Evolutionary conservation across 805 yeast genomes (phyloP), one percentile per base, ranked within the genome.

Genomic region (Saturnispora galanensis): DNA sequence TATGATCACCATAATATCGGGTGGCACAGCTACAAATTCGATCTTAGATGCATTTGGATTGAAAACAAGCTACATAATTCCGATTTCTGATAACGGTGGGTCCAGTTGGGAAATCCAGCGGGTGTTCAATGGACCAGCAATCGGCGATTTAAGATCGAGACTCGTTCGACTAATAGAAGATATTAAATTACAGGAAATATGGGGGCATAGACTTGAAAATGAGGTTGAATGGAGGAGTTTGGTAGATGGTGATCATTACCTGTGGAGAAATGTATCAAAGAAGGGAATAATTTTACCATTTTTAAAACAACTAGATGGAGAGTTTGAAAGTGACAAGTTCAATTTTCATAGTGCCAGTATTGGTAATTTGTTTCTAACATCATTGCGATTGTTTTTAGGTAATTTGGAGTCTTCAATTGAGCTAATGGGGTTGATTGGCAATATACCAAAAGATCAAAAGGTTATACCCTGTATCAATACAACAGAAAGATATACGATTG

Each of bases 81-180:
- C 97, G 0, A 76, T 89, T 12, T 78, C 85, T 39, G 97, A 89
- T 60, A 89, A 89, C 57, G 97, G 97, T 13, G 97, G 97, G 0
- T 88, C 96, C 2, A 86, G 96, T 0, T 81, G 94, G 26, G 97
- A 89, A 62, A 74, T 89, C 18, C 70, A 88, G 5, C 65, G 96
- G 11, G 85, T 87, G 1, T 69, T 89, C 13, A 96, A 96, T 2
- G 97, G 97, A 0, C 95, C 96, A 3, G 96, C 97, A 0, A 86
- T 89, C 44, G 97, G 97, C 2, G 97, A 89, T 58, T 71, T 89
- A 2, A 66, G 97, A 40, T 85, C 95, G 0, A 63, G 97, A 45
- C 70, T 88, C 28, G 84, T 87, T 0, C 64, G 89, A 44, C 63
- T 89, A 47, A 81, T 86, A 31, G 82, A 87, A 1, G 65, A 70